Conservation (phyloP, 192 early-diverging fungal genomes). For the Chytriomyces confervae region DNA sequence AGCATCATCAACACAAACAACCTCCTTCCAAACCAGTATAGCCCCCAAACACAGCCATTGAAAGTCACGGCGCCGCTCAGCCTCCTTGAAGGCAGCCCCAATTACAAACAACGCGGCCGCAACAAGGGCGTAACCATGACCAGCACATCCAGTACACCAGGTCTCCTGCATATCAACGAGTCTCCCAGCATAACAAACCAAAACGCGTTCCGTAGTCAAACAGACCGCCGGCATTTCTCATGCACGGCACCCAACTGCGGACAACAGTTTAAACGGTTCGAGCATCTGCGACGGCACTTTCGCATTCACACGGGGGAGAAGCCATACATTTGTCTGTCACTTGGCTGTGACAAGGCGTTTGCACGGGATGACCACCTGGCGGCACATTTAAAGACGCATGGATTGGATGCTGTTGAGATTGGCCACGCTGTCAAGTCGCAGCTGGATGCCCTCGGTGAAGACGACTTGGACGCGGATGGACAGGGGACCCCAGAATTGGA, state of each 20-base stretch:
- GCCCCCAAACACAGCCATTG: background rate
- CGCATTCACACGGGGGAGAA: constrained; percentile 69
- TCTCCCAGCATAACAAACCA: background rate
- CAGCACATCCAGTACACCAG: background rate
- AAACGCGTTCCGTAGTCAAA: constrained; percentile 1
- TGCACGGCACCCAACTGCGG: constrained; percentile 45
- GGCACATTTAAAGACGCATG: constrained; percentile 59
- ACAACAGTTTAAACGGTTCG: constrained; percentile 72
- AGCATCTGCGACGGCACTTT: constrained; percentile 79
- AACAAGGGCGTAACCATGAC: constrained; percentile 2
- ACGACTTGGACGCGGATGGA: background rate
- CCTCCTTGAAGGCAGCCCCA: constrained; percentile 72
- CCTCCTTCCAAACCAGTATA: constrained; percentile 25
- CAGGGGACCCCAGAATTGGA: background rate
- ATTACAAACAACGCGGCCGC: constrained; percentile 74
- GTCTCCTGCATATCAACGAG: constrained; percentile 12
- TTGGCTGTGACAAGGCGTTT: constrained; percentile 64
- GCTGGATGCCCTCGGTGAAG: background rate
- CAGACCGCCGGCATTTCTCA: constrained; percentile 37
- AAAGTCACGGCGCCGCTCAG: constrained; percentile 3
- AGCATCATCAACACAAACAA: constrained; percentile 43
- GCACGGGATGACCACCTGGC: constrained; percentile 69
- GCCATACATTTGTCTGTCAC: constrained; percentile 63
- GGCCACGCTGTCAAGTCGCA: background rate
- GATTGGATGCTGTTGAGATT: constrained; percentile 14